Base-by-base conservation (phyloP, 192 early-diverging fungal species). In the Backusella luteola region DNA sequence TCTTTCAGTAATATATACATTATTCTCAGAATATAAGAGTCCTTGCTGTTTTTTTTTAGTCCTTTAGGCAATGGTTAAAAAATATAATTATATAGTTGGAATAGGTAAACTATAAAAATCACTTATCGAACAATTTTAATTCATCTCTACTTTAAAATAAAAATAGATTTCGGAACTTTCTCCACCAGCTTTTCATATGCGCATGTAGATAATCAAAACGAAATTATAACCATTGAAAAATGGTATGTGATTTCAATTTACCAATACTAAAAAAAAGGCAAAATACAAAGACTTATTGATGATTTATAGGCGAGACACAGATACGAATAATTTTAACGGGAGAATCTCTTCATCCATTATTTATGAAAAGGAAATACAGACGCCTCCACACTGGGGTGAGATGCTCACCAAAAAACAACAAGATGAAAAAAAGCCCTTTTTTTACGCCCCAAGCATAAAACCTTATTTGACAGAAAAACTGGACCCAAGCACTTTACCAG, bases 101-200 rank as follows among this genome's bases (percentile, higher is more conserved):
- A 63, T 63, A 26, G 56, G 56, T 63, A 63, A 6, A 63, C 8
- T 63, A 29, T 4, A 23, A 26, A 4, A 8, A 26, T 23, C 21
- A 63, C 23, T 26, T 14, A 63, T 29, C 9, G 1, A 12, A 63
- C 12, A 8, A 14, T 2, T 29, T 29, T 63, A 44, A 44, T 17
- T 44, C 3, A 44, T 29, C n/a, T 29, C 11, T 4, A 63, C 12
- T 29, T 21, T 6, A 14, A 29, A 29, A 29, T 29, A 63, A 26
- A 56, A 29, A 29, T 63, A 63, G 56, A 63, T 29, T 63, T 63
- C 26, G 56, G 56, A 1, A 63, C 56, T 3, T 63, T 63, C 14
- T 63, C 56, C 56, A 63, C 56, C 7, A 63, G 56, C 9, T 63
- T 63, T 29, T 63, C 56, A 63, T 63, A 29, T 63, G 56, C 56